A percentile compares a stretch with the other conserved stretches of the same genome.
These are phyloP conservation scores for Lentinula aciculospora DNA, from an alignment of 768 basidiomycete genomes.

Conservation along the genomic window DNA sequence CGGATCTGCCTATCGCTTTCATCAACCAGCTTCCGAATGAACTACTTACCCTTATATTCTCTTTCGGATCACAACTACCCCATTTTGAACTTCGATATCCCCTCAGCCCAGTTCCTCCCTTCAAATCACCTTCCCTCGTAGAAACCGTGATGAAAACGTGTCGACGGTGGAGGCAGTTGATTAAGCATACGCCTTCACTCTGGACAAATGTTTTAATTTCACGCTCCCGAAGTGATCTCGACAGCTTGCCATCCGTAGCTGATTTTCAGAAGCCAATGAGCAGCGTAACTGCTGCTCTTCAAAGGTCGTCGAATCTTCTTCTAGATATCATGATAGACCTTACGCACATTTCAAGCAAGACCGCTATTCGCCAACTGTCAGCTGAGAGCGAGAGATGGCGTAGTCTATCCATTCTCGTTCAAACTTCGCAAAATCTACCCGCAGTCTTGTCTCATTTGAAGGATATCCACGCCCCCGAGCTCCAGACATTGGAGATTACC, in stretches of 20 bases:
- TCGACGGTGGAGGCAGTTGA: conserved; percentile 11
- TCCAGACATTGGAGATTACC: conserved; percentile 9
- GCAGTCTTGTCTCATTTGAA: conserved; percentile 1
- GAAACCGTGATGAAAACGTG: conserved; percentile 9
- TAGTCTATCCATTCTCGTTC: conserved; percentile 7
- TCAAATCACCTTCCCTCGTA: conserved; percentile 8
- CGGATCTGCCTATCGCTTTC: conserved; percentile 4
- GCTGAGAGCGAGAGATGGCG: conserved; percentile 6
- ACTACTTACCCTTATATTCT: conserved; percentile 12
- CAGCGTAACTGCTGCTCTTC: conserved; percentile 6
- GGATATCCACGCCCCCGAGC: conserved; percentile 5
- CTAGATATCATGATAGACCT: conserved; percentile 10
- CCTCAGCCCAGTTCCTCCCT: not conserved
- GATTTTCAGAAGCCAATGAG: conserved; percentile 9
- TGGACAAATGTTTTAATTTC: conserved; percentile 8
- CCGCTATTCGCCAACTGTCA: conserved; percentile 5
- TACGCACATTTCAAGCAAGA: conserved; percentile 6
- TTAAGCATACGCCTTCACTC: conserved; percentile 7
- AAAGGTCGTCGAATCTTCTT: conserved; percentile 7
- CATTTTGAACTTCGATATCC: conserved; percentile 10
- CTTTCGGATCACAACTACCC: conserved; percentile 6
- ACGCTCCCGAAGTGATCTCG: conserved; percentile 8
- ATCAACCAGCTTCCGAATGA: conserved; percentile 12
- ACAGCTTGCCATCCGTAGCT: conserved; percentile 6
- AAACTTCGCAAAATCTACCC: conserved; percentile 3